Evolutionary conservation across 2,329 filamentous ascomycete genomes (phyloP).

Genomic region (Dryadomyces sulphureus): DNA sequence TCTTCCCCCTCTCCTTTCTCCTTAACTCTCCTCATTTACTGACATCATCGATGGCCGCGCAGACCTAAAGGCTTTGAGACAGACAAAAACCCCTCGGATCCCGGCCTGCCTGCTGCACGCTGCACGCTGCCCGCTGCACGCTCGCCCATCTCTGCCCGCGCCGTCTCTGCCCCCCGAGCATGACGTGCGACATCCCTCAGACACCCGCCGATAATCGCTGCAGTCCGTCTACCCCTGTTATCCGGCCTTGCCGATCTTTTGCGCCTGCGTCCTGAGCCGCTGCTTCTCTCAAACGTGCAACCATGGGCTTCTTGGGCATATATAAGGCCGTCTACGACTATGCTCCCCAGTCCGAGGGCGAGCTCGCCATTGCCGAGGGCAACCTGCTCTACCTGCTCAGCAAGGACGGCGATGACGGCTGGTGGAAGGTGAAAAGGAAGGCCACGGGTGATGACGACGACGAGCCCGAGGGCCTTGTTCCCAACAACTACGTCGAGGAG

Average conservation of each 20-base stretch:
- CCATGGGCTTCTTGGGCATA: constrained; percentile 13
- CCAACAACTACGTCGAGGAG: constrained; percentile 91
- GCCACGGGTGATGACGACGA: constrained; percentile 73
- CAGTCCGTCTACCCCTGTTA: background rate
- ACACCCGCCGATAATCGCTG: background rate
- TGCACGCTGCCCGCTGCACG: background rate
- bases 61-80: background rate
- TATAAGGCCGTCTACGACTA: constrained; percentile 15
- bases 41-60: background rate
- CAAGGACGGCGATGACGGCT: constrained; percentile 62
- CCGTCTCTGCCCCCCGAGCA: background rate
- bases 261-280: background rate
- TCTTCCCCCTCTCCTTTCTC: background rate
- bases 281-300: background rate
- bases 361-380: constrained; percentile 13
- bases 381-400: constrained; percentile 13
- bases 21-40: background rate
- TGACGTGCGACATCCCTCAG: background rate
- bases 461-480: constrained; percentile 78
- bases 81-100: too few species aligned
- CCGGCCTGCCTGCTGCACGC: background rate
- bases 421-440: constrained; percentile 96
- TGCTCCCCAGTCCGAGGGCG: constrained; percentile 13
- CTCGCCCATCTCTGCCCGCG: background rate
- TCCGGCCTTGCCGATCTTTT: background rate